Base-by-base conservation (phyloP, 164 flowering plant genomes). In the Magnolia officinalis region DNA sequence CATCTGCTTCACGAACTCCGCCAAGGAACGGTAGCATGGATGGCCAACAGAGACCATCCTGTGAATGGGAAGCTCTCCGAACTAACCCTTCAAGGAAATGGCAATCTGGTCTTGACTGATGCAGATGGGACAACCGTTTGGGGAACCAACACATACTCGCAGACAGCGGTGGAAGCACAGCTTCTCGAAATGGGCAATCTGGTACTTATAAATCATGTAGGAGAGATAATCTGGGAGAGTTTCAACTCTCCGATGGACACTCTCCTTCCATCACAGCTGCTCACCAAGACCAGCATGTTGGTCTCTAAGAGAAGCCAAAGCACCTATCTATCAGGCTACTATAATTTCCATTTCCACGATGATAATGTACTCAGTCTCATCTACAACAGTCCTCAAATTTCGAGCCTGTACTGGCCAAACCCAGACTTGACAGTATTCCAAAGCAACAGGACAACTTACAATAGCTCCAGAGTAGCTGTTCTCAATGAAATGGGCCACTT, bases 231-330 rank as follows among this genome's bases (percentile, higher is more conserved):
- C 16, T 80, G 82, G 82, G 63, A 80, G 26, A 76, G 79, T 61
- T 80, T 80, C n/a, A 77, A 77, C 31, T 76, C 50, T 18, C 76
- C 76, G 1, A 74, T 58, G 0, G 85, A 85, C 71, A 86, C 89
- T 16, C 82, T 86, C 10, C 80, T 88, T 29, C 87, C 90, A 20
- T 18, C n/a, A 2, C 90, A 88, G 72, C 45, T 23, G 3, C 64
- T 88, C 8, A 86, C 85, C 19, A 84, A 75, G 74, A 70, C 45
- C 37, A 73, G 18, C 8, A 82, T 29, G 26, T 50, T 88, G 63
- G 68, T 82, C 10, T 84, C 90, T 1, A 5, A 64, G 0, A 1
- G 50, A 63, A 76, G 82, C 10, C 29, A 58, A 19, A 79, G 78
- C 2, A 68, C 61, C 11, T 80, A 52, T 63, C 72, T 66, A 10